These are phyloP conservation scores for Hypomontagnella submonticulosa DNA, from an alignment of 495 filamentous ascomycete species.

Conservation along the genomic window DNA sequence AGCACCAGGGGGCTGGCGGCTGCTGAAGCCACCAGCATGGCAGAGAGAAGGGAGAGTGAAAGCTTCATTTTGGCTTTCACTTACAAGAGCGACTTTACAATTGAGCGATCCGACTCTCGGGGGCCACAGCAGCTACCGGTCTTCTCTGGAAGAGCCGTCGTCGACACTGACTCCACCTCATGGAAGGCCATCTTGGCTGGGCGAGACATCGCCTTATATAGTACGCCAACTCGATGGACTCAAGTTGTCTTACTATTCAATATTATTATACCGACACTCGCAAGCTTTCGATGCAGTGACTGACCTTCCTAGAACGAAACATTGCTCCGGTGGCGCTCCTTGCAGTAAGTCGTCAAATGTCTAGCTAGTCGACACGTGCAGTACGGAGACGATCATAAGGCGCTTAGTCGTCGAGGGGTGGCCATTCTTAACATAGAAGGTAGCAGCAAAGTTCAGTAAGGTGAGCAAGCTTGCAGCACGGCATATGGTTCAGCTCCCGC, in stretches of 20 bases:
- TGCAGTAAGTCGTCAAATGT: slow-evolving; percentile 3
- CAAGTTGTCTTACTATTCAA: not conserved
- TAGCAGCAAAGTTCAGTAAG: slow-evolving; percentile 7
- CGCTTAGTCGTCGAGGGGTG: not conserved
- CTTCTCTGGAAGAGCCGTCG: not conserved
- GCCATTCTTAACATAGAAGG: slow-evolving; percentile 36
- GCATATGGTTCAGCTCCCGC: not conserved
- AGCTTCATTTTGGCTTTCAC: slow-evolving; percentile 31
- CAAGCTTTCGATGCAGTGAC: slow-evolving; percentile 12
- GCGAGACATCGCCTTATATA: slow-evolving; percentile 10
- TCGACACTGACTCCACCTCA: not conserved
- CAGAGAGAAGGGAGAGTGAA: slow-evolving; percentile 33
- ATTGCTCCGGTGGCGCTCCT: slow-evolving; percentile 15
- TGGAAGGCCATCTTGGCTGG: slow-evolving; percentile 1
- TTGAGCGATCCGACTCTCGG: not conserved
- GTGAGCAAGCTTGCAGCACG: not conserved
- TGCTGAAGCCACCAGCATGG: slow-evolving; percentile 33
- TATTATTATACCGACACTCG: slow-evolving; percentile 5
- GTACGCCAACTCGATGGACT: not conserved
- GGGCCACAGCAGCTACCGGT: not conserved
- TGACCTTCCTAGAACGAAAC: slow-evolving; percentile 41
- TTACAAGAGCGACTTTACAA: not conserved
- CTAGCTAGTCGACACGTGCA: slow-evolving; percentile 29
- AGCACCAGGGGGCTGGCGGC: slow-evolving; percentile 44
- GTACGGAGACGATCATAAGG: slow-evolving; percentile 17